Percentiles rank a stretch among this genome's conserved stretches.
phyloP scores from a whole-genome alignment of 495 filamentous ascomycete genomes.

The Penicillium pulvis region DNA sequence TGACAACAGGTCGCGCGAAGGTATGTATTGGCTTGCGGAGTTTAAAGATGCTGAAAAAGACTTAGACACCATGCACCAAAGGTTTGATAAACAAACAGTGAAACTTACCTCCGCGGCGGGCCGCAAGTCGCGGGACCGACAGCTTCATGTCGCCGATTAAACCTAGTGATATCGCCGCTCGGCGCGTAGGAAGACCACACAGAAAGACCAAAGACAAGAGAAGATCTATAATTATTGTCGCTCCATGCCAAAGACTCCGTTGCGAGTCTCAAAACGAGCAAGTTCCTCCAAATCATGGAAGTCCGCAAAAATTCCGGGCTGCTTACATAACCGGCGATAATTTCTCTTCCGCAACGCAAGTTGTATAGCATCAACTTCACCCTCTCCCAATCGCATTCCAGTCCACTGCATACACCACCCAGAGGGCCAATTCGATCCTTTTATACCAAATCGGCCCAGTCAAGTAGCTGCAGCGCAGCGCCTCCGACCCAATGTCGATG shows the following conservation, averaged over 20 bases:
- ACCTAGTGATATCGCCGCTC: slow-evolving; percentile 11
- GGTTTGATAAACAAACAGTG: neutral
- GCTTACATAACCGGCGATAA: slow-evolving; percentile 35
- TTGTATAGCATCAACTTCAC: slow-evolving; percentile 25
- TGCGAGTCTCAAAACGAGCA: slow-evolving; percentile 16
- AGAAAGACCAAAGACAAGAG: neutral
- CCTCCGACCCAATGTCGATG: slow-evolving; percentile 36
- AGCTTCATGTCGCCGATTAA: slow-evolving; percentile 37
- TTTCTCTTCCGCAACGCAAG: slow-evolving; percentile 26
- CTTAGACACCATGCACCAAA: neutral
- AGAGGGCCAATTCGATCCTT: neutral
- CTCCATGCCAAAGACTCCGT: slow-evolving; percentile 10
- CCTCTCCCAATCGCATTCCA: slow-evolving; percentile 14
- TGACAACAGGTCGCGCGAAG: neutral
- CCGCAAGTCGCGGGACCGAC: slow-evolving; percentile 29
- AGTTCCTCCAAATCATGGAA: slow-evolving; percentile 5
- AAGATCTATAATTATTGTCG: neutral
- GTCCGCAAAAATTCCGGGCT: slow-evolving; percentile 19
- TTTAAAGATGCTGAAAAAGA: neutral
- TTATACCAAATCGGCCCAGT: neutral
- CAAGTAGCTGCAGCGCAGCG: neutral
- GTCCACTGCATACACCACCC: neutral
- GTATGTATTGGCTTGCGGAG: neutral
- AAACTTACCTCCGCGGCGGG: slow-evolving; percentile 28
- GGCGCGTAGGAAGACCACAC: slow-evolving; percentile 13